Evolutionary conservation across 2,329 filamentous ascomycete species (phyloP).

Genomic region (Truncatella angustata): DNA sequence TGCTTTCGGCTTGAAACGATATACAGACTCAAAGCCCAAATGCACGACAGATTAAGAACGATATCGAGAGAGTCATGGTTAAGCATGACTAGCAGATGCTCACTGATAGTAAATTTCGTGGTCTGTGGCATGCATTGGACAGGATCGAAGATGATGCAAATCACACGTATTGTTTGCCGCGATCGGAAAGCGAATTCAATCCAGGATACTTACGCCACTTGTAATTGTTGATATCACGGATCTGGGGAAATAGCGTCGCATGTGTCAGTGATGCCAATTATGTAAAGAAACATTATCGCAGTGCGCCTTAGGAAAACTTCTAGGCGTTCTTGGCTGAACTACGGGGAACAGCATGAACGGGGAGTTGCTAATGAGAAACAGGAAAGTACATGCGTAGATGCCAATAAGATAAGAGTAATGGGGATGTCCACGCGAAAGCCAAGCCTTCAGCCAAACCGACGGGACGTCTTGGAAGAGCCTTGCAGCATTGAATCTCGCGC

Average conservation of each 20-base stretch:
- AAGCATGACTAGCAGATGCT: no score
- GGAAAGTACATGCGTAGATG: conserved; percentile 4
- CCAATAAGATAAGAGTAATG: not conserved
- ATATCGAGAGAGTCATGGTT: no score
- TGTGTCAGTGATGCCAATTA: not conserved
- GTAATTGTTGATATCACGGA: not conserved
- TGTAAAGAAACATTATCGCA: not conserved
- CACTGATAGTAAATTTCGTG: no score
- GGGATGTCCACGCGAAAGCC: conserved; percentile 6
- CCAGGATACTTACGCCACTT: not conserved
- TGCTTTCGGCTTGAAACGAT: no score
- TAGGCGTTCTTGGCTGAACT: not conserved
- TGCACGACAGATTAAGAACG: no score
- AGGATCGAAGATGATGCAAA: no score
- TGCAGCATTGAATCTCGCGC: not conserved
- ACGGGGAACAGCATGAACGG: not conserved
- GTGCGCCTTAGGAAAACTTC: not conserved
- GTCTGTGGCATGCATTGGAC: no score
- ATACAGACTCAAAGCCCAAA: no score
- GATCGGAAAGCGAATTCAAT: not conserved
- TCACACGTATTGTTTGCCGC: not conserved
- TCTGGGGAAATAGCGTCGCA: conserved; percentile 1
- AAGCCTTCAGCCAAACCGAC: not conserved
- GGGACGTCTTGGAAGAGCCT: not conserved
- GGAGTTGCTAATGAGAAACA: not conserved